Evolutionary conservation across 2,329 filamentous ascomycete genomes (phyloP), one percentile per base, ranked within the genome.

Genomic region (Ophiobolus disseminans): DNA sequence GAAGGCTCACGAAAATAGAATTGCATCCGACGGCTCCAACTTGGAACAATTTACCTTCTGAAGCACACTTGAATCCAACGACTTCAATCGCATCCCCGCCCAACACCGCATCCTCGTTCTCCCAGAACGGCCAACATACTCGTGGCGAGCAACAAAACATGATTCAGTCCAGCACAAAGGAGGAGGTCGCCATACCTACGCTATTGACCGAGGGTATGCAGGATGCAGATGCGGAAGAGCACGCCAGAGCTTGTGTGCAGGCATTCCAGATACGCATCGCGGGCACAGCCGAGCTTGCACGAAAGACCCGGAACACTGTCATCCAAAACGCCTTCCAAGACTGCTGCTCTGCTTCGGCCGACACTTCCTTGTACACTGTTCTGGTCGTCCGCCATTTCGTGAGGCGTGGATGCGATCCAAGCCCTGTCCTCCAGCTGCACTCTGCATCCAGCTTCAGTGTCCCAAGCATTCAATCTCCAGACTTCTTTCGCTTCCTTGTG

Each of bases 301-400:
- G 25, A 7, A 10, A 28, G 4, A 23, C 35, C 11, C 45, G 48
- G 9, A 17, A 26, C 16, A 14, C 21, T 13, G 25, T 48, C 20
- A 28, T 59, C 22, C 25, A 21, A n/a, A 21, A 42, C 5, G 40
- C 40, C 11, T 58, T 45, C 23, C 42, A 36, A 23, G 32, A 39
- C 3, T 61, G 43, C 44, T 45, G 46, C 14, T 52, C 58, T 14
- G 19, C 16, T 16, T 13, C 30, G 13, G 16, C 38, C 10, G 41
- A 53, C 10, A 46, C 50, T 13, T 55, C 45, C 44, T 16, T 28
- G 7, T 58, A 50, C 47, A 55, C 45, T 23, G 32, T 40, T 25
- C 49, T 48, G 43, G 56, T 53, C 13, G 9, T 62, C 14, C 39
- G 57, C 25, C 48, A 63, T 39, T 26, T 63, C 11, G 37, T 35